Evolutionary conservation across 1,139 yeast genomes (phyloP), one percentile per base, ranked within the genome.

Genomic region (Pichia sp.): DNA sequence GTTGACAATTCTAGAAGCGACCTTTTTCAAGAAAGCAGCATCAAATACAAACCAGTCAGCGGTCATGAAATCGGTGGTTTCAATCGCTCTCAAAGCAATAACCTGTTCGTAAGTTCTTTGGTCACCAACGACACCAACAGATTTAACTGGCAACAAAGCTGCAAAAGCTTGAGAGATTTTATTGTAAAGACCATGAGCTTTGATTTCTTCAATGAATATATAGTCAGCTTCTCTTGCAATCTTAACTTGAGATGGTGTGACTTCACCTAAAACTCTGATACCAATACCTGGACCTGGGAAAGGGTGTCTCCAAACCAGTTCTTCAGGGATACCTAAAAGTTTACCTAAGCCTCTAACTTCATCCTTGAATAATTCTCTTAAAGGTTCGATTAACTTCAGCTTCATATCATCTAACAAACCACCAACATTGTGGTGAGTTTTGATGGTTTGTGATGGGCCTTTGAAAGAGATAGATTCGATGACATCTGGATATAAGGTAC

Each of bases 241-340:
- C 59, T 78, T 88, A 45, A 91, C 91, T 70, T 91, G 98, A 50
- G 73, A 80, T 54, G 79, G 83, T 48, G 96, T 85, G 51, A 91
- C 96, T 69, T 89, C 97, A 55, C 99, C 99, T 45, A 91, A 72
- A 45, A 91, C 94, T 69, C 99, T 82, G 63, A 91, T 93, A 54
- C 97, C 98, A 61, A 91, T 84, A 71, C 99, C 99, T 63, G 99
- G 99, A 62, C 99, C 99, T 59, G 99, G 99, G 95, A 91, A 91
- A 45, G 99, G 99, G 63, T 91, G 99, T 75, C 99, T 85, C 97
- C 98, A 89, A 53, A 91, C 97, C 56, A 91, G 76, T 56, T 91
- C 98, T 60, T 86, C 93, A 36, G 97, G 94, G 56, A 91, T 93
- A 41, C 96, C 96, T 70, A 91, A 71, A 43, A 93, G 69, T 68